These are phyloP conservation scores for Eucalyptus marginata DNA, from an alignment of 345 rosid species.

Conservation along the genomic window DNA sequence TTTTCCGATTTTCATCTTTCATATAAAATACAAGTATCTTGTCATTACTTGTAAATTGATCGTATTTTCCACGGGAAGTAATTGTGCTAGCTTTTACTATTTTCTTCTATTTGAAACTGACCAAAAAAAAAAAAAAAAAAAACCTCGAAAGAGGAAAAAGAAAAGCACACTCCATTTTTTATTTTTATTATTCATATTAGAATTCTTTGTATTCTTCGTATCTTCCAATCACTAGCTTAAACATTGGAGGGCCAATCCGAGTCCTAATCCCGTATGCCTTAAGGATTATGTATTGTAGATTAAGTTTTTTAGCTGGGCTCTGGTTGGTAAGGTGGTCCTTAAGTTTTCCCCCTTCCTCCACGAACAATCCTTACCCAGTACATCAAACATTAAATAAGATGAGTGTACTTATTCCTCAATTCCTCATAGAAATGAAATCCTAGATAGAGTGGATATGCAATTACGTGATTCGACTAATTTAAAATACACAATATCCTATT, in stretches of 20 bases:
- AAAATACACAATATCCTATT: no score
- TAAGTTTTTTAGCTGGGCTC: not conserved
- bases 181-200: not conserved
- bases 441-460: rapidly evolving
- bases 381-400: not conserved
- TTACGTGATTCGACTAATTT: not conserved
- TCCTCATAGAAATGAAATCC: rapidly evolving
- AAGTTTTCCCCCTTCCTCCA: not conserved
- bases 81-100: not conserved
- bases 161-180: not conserved
- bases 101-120: not conserved
- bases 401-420: not conserved
- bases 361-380: rapidly evolving
- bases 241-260: not conserved
- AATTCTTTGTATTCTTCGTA: not conserved
- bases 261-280: rapidly evolving
- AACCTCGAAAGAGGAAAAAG: rapidly evolving
- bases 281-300: rapidly evolving
- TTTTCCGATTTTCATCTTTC: not conserved
- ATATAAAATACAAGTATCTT: not conserved
- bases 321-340: not conserved
- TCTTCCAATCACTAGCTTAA: not conserved
- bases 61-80: rapidly evolving
- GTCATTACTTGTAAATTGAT: not conserved
- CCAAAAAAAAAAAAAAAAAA: no score